Evolutionary conservation across 306 rosid genomes (phyloP).

Genomic region (Lotus japonicus): DNA sequence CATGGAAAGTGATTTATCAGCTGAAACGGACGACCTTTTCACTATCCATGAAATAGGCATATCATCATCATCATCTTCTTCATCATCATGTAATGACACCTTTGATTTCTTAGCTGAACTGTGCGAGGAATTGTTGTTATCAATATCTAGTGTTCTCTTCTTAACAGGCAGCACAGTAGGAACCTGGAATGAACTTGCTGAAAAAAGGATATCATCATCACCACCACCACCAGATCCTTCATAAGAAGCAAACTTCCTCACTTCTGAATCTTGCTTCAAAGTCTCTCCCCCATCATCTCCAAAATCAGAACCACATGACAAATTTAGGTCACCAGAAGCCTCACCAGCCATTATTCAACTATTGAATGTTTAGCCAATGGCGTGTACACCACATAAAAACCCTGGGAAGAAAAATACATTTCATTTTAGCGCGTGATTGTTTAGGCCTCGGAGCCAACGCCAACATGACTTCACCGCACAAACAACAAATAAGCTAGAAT

Average conservation of each 20-base stretch:
- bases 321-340: constrained; percentile 1
- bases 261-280: too few relatives aligned
- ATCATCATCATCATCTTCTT: too few relatives aligned
- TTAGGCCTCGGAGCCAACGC: too few relatives aligned
- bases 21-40: too few relatives aligned
- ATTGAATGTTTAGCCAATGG: background rate
- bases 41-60: too few relatives aligned
- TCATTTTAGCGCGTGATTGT: too few relatives aligned
- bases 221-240: too few relatives aligned
- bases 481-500: too few relatives aligned
- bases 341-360: constrained; percentile 8
- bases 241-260: background rate
- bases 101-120: background rate
- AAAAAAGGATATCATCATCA: too few relatives aligned
- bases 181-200: background rate
- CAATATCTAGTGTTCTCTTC: background rate
- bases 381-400: background rate
- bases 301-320: background rate
- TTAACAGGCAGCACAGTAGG: background rate
- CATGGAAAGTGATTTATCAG: too few relatives aligned
- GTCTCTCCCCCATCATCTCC: background rate
- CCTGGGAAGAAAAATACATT: background rate
- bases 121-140: background rate
- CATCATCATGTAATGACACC: background rate
- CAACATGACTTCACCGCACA: too few relatives aligned